Percentiles rank a stretch among this genome's conserved stretches.
These are phyloP conservation scores for Neurospora sp. DNA, from an alignment of 2,329 filamentous ascomycete genomes.

Conservation along the genomic window DNA sequence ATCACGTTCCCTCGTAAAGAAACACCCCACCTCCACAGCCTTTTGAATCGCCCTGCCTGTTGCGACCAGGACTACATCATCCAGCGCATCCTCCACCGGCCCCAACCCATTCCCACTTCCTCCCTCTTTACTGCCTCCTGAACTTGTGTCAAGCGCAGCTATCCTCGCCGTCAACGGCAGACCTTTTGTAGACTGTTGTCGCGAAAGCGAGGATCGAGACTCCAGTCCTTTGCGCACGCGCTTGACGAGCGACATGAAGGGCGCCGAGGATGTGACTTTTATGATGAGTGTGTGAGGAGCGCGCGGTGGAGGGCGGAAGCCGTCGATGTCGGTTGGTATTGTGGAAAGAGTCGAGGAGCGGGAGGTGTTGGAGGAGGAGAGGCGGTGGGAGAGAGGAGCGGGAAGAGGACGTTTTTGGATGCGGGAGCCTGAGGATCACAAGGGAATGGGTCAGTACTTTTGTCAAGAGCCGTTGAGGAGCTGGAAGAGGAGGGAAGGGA, in stretches of 20 bases:
- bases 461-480: neutral
- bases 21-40: conserved; percentile 50
- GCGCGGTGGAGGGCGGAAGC: conserved; percentile 14
- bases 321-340: conserved; percentile 13
- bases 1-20: conserved; percentile 52
- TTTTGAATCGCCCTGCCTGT: conserved; percentile 58
- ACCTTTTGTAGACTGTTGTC: conserved; percentile 36
- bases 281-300: conserved; percentile 30
- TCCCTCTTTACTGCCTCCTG: conserved; percentile 19
- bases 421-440: conserved; percentile 30
- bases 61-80: conserved; percentile 47
- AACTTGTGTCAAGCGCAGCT: conserved; percentile 13
- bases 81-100: conserved; percentile 28
- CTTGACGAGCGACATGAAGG: conserved; percentile 58
- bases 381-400: conserved; percentile 3
- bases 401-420: conserved; percentile 37
- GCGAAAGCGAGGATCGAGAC: conserved; percentile 28
- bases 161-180: conserved; percentile 37
- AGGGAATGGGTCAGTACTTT: neutral
- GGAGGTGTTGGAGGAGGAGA: conserved; percentile 18
- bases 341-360: conserved; percentile 9
- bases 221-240: conserved; percentile 55
- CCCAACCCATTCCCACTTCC: conserved; percentile 1
- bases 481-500: too few relatives aligned
- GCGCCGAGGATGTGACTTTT: conserved; percentile 55